Evolutionary conservation across 176 grass and related monocot genomes (phyloP).

Genomic region (Oryza meyeriana): DNA sequence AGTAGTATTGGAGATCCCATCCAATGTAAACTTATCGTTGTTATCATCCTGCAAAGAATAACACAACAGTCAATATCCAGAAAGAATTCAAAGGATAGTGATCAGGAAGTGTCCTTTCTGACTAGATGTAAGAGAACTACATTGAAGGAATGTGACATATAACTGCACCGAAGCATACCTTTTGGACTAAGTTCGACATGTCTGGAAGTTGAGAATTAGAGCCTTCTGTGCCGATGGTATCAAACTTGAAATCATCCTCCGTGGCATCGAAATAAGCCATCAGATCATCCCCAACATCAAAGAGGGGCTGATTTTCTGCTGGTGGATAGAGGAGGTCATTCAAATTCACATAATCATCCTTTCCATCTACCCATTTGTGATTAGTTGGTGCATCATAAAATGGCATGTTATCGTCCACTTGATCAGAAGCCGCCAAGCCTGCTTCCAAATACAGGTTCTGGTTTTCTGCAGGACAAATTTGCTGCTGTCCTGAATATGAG

Average conservation of each 20-base stretch:
- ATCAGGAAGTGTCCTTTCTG: background rate
- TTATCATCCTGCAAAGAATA: constrained; percentile 40
- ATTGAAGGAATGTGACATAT: background rate
- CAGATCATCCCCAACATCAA: constrained; percentile 48
- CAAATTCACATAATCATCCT: constrained; percentile 39
- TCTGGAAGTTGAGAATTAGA: constrained; percentile 28
- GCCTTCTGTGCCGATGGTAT: constrained; percentile 35
- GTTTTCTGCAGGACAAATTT: constrained; percentile 12
- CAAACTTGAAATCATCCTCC: constrained; percentile 53
- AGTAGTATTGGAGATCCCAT: constrained; percentile 8
- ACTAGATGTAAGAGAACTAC: background rate
- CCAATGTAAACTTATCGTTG: background rate
- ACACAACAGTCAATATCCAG: background rate
- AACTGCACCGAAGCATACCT: constrained; percentile 46
- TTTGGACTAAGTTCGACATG: constrained; percentile 29
- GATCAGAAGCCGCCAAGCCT: constrained; percentile 16
- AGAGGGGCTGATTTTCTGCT: constrained; percentile 2
- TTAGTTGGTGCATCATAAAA: constrained; percentile 48
- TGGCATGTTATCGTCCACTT: constrained; percentile 19
- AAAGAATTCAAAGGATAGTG: background rate
- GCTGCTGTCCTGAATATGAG: constrained; percentile 31
- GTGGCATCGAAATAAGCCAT: constrained; percentile 65
- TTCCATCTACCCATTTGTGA: constrained; percentile 30
- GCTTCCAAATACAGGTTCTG: constrained; percentile 39
- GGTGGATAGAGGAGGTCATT: constrained; percentile 41